Conservation (phyloP, 495 filamentous ascomycete species). For the Penicillium cosmopolitanum region DNA sequence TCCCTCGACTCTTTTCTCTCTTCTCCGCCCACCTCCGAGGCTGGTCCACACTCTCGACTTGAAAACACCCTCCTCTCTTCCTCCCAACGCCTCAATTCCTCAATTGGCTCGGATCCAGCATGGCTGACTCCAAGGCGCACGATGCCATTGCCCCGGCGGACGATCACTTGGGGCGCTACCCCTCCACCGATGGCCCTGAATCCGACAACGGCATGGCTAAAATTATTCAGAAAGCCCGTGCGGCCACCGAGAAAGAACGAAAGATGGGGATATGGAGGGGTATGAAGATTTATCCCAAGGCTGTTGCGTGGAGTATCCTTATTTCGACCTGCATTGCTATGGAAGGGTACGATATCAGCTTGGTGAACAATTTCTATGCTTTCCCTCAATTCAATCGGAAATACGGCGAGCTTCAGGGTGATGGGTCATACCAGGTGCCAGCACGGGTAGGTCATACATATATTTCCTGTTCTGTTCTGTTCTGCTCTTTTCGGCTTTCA, state of each 20-base stretch:
- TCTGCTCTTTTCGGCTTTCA: no score
- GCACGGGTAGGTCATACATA: slow-evolving; percentile 48
- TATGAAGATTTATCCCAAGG: slow-evolving; percentile 59
- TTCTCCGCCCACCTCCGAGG: slow-evolving; percentile 22
- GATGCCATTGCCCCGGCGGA: slow-evolving; percentile 36
- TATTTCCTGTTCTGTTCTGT: not conserved
- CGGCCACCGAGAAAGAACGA: slow-evolving; percentile 51
- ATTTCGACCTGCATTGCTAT: slow-evolving; percentile 59
- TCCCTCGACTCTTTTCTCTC: slow-evolving; percentile 7
- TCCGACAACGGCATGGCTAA: slow-evolving; percentile 39
- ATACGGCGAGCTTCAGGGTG: slow-evolving; percentile 60
- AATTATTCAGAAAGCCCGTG: slow-evolving; percentile 46
- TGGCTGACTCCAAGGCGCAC: slow-evolving; percentile 29
- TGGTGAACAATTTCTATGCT: slow-evolving; percentile 56
- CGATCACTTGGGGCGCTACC: slow-evolving; percentile 16
- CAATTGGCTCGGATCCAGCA: slow-evolving; percentile 15
- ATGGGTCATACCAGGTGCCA: slow-evolving; percentile 68
- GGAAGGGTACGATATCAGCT: slow-evolving; percentile 61
- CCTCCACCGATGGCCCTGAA: slow-evolving; percentile 20
- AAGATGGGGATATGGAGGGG: slow-evolving; percentile 50
- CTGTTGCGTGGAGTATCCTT: slow-evolving; percentile 56
- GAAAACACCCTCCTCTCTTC: slow-evolving; percentile 3
- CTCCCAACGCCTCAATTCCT: slow-evolving; percentile 30
- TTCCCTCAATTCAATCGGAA: slow-evolving; percentile 65
- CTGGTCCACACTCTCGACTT: slow-evolving; percentile 7